Evolutionary conservation across 768 basidiomycete genomes (phyloP).

Genomic region (Suillus fuscotomentosus): DNA sequence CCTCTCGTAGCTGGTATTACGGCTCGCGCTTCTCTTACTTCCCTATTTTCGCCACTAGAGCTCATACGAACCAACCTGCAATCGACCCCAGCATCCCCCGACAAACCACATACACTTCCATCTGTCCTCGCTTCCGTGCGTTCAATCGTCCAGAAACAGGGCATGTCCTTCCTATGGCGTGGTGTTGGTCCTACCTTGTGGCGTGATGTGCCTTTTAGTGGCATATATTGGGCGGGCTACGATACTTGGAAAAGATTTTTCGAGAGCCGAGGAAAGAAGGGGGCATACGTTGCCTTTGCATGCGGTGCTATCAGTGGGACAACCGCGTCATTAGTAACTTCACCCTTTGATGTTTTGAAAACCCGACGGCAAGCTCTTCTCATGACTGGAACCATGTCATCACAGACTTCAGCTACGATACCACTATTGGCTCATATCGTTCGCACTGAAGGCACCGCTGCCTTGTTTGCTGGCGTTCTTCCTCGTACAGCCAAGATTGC

Average conservation of each 20-base stretch:
- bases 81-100: slow-evolving; percentile 72
- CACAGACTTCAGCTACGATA: slow-evolving; percentile 48
- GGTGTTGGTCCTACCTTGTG: slow-evolving; percentile 91
- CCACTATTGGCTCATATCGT: slow-evolving; percentile 68
- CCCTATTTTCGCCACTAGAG: slow-evolving; percentile 84
- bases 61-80: slow-evolving; percentile 93
- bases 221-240: slow-evolving; percentile 95
- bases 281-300: slow-evolving; percentile 74
- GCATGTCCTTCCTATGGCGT: slow-evolving; percentile 77
- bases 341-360: slow-evolving; percentile 96
- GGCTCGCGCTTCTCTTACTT: slow-evolving; percentile 77
- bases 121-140: slow-evolving; percentile 70
- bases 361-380: slow-evolving; percentile 86
- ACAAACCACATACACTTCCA: slow-evolving; percentile 72
- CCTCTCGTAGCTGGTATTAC: slow-evolving; percentile 83
- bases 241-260: slow-evolving; percentile 76
- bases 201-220: slow-evolving; percentile 98
- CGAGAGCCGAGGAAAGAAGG: slow-evolving; percentile 49
- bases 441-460: slow-evolving; percentile 72
- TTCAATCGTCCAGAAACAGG: slow-evolving; percentile 57
- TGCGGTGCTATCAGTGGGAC: slow-evolving; percentile 90
- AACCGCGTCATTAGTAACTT: slow-evolving; percentile 81
- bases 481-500: slow-evolving; percentile 95
- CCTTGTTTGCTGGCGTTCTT: slow-evolving; percentile 79
- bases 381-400: slow-evolving; percentile 52